Evolutionary conservation across 495 filamentous ascomycete species (phyloP), one percentile per base, ranked within the genome.

Genomic region (Talaromyces liani): DNA sequence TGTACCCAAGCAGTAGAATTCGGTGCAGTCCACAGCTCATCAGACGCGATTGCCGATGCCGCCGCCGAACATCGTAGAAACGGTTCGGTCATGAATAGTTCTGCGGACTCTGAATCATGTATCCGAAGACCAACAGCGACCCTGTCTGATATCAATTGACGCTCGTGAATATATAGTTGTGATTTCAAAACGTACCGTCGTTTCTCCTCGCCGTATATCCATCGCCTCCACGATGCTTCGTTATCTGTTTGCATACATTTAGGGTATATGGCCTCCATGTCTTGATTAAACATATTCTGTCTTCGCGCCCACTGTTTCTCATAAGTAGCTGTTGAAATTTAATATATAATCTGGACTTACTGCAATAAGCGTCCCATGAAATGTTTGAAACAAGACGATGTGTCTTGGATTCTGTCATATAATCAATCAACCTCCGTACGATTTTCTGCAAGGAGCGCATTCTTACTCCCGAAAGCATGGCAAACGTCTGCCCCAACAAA

Each of bases 331-430:
- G 6, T 3, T 7, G n/a, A 34, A 20, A 18, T 7, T 0, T 20
- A 22, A 39, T 33, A 1, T 0, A 1, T 20, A 0, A 4, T 10
- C 12, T 18, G 2, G 3, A 59, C 57, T 31, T 36, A 59, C 57
- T n/a, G 73, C 68, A 56, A 71, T 70, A 8, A 72, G 72, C n/a
- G 75, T 76, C 8, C 75, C 75, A 55, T 77, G 74, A 18, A 78
- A 70, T 0, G 70, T 70, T 63, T 78, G 73, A 5, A 69, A 69
- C 5, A 75, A 29, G 16, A 68, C 63, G 8, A 75, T 65, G 60
- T 67, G 61, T 51, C 65, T 73, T 3, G 73, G 65, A 36, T 59
- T 59, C 57, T 59, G 31, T 22, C 24, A 16, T 59, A 39, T n/a
- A 9, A 6, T 33, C 27, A 59, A 6, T 18, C n/a, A 36, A 6